These are phyloP conservation scores for Pseudohalonectria lignicola DNA, from an alignment of 2,329 filamentous ascomycete species.

Conservation along the genomic window DNA sequence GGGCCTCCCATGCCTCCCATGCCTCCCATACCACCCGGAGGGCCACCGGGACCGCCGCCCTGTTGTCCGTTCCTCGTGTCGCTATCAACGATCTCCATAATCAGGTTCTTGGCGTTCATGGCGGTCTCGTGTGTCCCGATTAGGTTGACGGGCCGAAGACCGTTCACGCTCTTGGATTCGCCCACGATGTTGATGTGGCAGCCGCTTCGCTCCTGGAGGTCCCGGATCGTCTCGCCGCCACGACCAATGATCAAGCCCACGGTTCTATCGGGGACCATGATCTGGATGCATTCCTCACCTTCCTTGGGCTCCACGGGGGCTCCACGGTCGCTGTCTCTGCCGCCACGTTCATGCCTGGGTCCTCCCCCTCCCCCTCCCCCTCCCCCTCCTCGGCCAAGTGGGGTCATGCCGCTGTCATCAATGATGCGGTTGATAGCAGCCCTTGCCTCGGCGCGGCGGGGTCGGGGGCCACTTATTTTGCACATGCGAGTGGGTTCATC, in stretches of 20 bases:
- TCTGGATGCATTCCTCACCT: conserved; percentile 78
- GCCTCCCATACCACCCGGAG: conserved; percentile 18
- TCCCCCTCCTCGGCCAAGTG: conserved; percentile 34
- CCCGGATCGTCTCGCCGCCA: conserved; percentile 84
- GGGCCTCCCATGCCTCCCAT: conserved; percentile 26
- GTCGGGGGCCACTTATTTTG: conserved; percentile 67
- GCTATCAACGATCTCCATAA: conserved; percentile 90
- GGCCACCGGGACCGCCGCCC: conserved; percentile 16
- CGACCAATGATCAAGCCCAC: conserved; percentile 91
- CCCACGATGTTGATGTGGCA: conserved; percentile 94
- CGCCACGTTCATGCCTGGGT: too few relatives aligned
- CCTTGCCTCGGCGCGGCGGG: conserved; percentile 67
- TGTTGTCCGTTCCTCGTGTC: conserved; percentile 53
- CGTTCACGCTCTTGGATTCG: conserved; percentile 87
- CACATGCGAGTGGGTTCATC: conserved; percentile 69
- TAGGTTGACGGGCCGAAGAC: conserved; percentile 78
- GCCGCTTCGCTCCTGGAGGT: conserved; percentile 82
- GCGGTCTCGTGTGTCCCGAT: conserved; percentile 70
- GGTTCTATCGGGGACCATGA: conserved; percentile 90
- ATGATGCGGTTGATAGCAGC: conserved; percentile 79
- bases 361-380: too few relatives aligned
- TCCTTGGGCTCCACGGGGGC: conserved; percentile 48
- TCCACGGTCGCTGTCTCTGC: conserved; percentile 21
- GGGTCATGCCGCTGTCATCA: conserved; percentile 63
- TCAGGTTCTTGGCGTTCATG: conserved; percentile 70